These are phyloP conservation scores for Heritiera fomes DNA, from an alignment of 345 rosid genomes.

Conservation along the genomic window DNA sequence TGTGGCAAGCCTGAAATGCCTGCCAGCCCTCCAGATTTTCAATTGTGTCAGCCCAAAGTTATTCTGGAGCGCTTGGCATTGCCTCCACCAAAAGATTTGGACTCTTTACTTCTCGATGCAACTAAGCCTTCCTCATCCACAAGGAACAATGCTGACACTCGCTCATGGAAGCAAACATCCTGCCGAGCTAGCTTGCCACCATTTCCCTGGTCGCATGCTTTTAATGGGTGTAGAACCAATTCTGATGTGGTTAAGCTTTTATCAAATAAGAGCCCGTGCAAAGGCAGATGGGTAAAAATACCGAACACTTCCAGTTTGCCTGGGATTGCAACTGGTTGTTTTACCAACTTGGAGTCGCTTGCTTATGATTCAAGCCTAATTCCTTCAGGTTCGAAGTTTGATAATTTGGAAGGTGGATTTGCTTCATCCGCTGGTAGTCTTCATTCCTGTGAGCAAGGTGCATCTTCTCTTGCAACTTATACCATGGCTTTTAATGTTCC, in stretches of 20 bases:
- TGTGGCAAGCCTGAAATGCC: constrained; percentile 44
- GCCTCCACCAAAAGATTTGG: constrained; percentile 80
- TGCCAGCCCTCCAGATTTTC: constrained; percentile 45
- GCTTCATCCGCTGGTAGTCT: constrained; percentile 30
- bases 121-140: constrained; percentile 62
- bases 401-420: constrained; percentile 27
- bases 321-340: constrained; percentile 38
- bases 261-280: constrained; percentile 66
- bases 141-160: constrained; percentile 60
- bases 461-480: constrained; percentile 42
- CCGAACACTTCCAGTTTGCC: constrained; percentile 33
- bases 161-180: constrained; percentile 61
- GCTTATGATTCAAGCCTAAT: constrained; percentile 65
- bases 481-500: constrained; percentile 38
- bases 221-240: constrained; percentile 64
- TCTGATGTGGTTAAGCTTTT: constrained; percentile 68
- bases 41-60: constrained; percentile 51
- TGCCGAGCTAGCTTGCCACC: constrained; percentile 63
- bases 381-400: constrained; percentile 38
- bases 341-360: constrained; percentile 62
- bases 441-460: constrained; percentile 31
- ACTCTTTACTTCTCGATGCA: constrained; percentile 81
- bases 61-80: constrained; percentile 66
- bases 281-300: constrained; percentile 80
- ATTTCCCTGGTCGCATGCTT: constrained; percentile 85